A percentile compares a stretch with the other conserved stretches of the same genome.
Conservation (phyloP, 768 basidiomycete species). For the Auricularia cornea region DNA sequence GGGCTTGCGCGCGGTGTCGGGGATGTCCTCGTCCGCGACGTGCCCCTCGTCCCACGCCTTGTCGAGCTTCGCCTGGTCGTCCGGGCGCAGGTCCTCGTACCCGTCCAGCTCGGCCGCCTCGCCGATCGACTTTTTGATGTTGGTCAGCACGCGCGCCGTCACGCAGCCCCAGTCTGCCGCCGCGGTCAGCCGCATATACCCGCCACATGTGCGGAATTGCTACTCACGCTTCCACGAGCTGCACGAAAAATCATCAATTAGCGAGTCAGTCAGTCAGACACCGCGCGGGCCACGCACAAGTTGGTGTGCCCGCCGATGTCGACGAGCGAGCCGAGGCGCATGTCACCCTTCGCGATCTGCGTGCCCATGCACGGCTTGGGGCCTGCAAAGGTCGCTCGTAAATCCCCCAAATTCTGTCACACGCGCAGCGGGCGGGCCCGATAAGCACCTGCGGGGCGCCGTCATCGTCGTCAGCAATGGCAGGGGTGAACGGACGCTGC, state of each 20-base stretch:
- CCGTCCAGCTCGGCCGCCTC: slow-evolving; percentile 72
- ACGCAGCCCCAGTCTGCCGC: slow-evolving; percentile 74
- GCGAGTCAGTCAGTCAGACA: neutral
- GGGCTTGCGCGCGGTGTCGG: slow-evolving; percentile 58
- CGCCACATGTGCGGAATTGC: neutral
- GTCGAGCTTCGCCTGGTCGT: slow-evolving; percentile 61
- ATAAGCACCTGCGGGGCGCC: slow-evolving; percentile 15
- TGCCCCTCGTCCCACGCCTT: slow-evolving; percentile 71
- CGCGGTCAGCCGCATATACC: neutral
- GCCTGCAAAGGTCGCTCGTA: slow-evolving; percentile 35
- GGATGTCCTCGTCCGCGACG: slow-evolving; percentile 79
- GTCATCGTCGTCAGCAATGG: slow-evolving; percentile 2
- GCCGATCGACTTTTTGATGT: slow-evolving; percentile 56
- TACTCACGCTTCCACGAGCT: neutral
- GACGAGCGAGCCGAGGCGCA: slow-evolving; percentile 68
- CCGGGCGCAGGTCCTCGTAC: slow-evolving; percentile 59
- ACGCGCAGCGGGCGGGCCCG: slow-evolving; percentile 5
- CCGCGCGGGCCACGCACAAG: slow-evolving; percentile 40
- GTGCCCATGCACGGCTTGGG: slow-evolving; percentile 76
- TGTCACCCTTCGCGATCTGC: slow-evolving; percentile 56
- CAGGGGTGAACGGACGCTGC: too few species aligned
- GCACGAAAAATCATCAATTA: neutral
- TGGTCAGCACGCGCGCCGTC: slow-evolving; percentile 57
- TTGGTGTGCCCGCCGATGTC: slow-evolving; percentile 61
- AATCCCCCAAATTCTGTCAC: slow-evolving; percentile 15